Evolutionary conservation across 352 stramenopile species (phyloP), one percentile per base, ranked within the genome.

Genomic region (Globisporangium parvum): DNA sequence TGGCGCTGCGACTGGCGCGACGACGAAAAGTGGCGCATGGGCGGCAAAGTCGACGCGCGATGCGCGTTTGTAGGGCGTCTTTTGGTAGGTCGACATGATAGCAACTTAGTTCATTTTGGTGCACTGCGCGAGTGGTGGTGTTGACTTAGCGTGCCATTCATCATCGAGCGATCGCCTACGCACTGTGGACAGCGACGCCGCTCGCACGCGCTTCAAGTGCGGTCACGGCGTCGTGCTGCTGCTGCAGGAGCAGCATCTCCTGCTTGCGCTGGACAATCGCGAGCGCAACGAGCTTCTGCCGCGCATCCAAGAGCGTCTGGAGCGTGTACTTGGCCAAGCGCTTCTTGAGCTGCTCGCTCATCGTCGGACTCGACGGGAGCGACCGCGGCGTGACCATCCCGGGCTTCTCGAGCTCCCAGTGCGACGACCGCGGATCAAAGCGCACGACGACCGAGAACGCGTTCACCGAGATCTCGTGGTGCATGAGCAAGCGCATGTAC

Each of bases 401-500:
- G 18, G 77, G 80, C 51, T 85, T 85, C 64, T 84, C 64, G 11
- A 90, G 62, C 58, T 91, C 80, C 80, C 78, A 93, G 46, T 85
- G 75, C 6, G 80, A 87, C 26, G 80, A 75, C 6, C 72, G 73
- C 20, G 75, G 67, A 53, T 91, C 81, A 48, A 89, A 85, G 9
- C 76, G 77, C 18, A 91, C 83, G 23, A 91, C 78, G 37, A 90
- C 80, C 37, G 78, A 85, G 66, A 93, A 93, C 5, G 82, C 80
- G 51, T 91, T 91, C n/a, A 82, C 89, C 26, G 78, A 85, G 31
- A 91, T 73, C 60, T 91, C 77, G 56, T 91, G 81, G 57, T 93
- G 80, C 83, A 93, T 93, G 31, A 93, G 69, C 55, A 93, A 62
- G 52, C 80, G 77, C 80, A 93, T 91, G 67, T 90, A 90, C 67